Percentiles rank a stretch among this genome's conserved stretches.
phyloP scores from a whole-genome alignment of 169 alveolate genomes.

The Plasmodium gaboni region DNA sequence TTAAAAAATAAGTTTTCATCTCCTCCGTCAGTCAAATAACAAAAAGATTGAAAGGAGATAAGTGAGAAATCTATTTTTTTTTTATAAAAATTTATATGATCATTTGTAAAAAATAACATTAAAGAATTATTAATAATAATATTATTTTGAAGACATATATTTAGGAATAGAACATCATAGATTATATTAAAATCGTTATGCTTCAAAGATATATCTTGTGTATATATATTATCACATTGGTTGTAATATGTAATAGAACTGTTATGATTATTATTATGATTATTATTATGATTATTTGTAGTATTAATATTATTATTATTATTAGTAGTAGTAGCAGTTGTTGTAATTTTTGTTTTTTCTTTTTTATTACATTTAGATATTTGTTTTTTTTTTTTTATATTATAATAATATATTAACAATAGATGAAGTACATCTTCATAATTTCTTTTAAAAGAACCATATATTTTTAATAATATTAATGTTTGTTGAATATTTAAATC shows the following conservation, averaged over 20 bases:
- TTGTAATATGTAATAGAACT: too few species aligned
- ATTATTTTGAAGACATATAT: conserved; percentile 10
- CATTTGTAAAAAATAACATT: background rate
- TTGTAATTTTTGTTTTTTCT: background rate
- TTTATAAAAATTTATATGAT: background rate
- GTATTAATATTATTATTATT: too few species aligned
- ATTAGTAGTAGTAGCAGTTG: too few species aligned
- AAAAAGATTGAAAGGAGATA: background rate
- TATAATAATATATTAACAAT: conserved; percentile 12
- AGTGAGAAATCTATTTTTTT: background rate
- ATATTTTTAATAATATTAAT: conserved; percentile 11
- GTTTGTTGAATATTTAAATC: background rate
- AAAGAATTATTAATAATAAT: conserved; percentile 10
- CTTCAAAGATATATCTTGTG: too few species aligned
- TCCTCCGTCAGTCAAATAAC: background rate
- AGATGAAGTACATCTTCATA: conserved; percentile 23
- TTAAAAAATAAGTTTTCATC: background rate
- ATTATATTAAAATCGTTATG: background rate
- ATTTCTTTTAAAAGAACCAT: conserved; percentile 13
- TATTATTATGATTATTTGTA: too few species aligned
- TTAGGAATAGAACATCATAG: background rate
- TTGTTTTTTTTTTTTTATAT: background rate
- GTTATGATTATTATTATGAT: background rate
- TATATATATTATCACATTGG: too few species aligned
- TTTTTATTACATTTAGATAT: background rate